phyloP scores from a whole-genome alignment of 371 early-diverging fungal genomes.

The Batkoa obscura region DNA sequence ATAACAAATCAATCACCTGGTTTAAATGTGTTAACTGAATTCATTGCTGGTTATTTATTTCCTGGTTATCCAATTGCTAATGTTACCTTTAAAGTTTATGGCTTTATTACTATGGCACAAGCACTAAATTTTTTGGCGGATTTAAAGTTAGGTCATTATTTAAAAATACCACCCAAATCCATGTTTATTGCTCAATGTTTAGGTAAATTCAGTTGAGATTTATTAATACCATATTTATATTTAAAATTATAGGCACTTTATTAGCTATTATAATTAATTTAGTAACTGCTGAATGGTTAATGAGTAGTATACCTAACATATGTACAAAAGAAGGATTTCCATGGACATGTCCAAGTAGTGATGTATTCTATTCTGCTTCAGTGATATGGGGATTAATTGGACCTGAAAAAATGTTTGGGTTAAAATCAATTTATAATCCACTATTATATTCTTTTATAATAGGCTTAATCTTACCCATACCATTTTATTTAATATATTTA shows the following conservation, averaged over 20 bases:
- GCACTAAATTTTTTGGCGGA: constrained; percentile 12
- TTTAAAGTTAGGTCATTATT: constrained; percentile 29
- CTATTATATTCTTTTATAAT: constrained; percentile 17
- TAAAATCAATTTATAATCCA: constrained; percentile 22
- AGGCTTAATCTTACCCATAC: constrained; percentile 14
- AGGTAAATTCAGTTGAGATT: constrained; percentile 9
- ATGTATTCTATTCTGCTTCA: constrained; percentile 19
- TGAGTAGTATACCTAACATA: constrained; percentile 23
- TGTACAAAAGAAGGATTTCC: constrained; percentile 16
- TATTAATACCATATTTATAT: background rate
- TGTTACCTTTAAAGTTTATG: constrained; percentile 44
- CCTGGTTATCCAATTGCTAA: constrained; percentile 42
- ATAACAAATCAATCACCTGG: constrained; percentile 14
- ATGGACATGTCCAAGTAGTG: constrained; percentile 11
- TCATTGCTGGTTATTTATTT: constrained; percentile 35
- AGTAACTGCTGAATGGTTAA: constrained; percentile 26
- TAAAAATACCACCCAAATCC: constrained; percentile 34
- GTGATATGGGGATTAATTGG: constrained; percentile 43
- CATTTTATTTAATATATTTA: constrained; percentile 11
- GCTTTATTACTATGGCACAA: constrained; percentile 25
- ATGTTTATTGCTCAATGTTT: constrained; percentile 32
- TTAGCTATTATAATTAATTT: constrained; percentile 30
- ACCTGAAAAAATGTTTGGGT: constrained; percentile 33
- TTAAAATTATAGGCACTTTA: constrained; percentile 21
- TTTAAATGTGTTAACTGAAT: constrained; percentile 24